Conservation (phyloP, 2,329 filamentous ascomycete genomes). For the Trichothecium sympodiale region DNA sequence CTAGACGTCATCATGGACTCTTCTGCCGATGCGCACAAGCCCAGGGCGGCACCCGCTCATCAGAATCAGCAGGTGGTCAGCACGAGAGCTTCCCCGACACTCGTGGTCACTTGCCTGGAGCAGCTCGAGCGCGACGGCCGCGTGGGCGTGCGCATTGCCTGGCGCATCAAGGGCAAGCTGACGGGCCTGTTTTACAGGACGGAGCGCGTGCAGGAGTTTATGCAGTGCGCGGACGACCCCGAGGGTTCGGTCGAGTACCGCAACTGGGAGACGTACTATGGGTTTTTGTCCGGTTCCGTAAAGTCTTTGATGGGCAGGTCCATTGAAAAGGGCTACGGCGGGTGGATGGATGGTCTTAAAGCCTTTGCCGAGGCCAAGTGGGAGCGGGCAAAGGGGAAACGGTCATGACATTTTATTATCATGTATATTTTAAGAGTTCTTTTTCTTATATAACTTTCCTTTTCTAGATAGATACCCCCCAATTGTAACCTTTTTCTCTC, state of each 20-base stretch:
- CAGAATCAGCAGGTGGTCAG: slow-evolving; percentile 6
- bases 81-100: slow-evolving; percentile 9
- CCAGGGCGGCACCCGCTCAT: not conserved
- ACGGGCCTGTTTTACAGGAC: slow-evolving; percentile 20
- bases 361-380: slow-evolving; percentile 1
- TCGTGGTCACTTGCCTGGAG: slow-evolving; percentile 20
- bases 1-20: slow-evolving; percentile 22
- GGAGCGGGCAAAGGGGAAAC: not conserved
- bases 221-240: slow-evolving; percentile 13
- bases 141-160: slow-evolving; percentile 26
- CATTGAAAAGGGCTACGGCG: slow-evolving; percentile 22
- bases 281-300: slow-evolving; percentile 22
- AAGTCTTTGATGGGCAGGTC: slow-evolving; percentile 17
- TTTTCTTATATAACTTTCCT: not conserved
- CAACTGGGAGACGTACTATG: slow-evolving; percentile 35
- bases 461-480: not conserved
- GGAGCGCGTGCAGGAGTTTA: slow-evolving; percentile 33
- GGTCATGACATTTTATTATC: too few species aligned
- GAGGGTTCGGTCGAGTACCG: slow-evolving; percentile 24
- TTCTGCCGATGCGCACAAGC: too few species aligned
- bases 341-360: slow-evolving; percentile 24
- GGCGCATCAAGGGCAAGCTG: slow-evolving; percentile 20
- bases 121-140: slow-evolving; percentile 16
- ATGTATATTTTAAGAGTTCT: too few species aligned
- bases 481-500: not conserved